Evolutionary conservation across 768 basidiomycete species (phyloP), one percentile per base, ranked within the genome.

Genomic region (Boletus pseudo-olivaceus): DNA sequence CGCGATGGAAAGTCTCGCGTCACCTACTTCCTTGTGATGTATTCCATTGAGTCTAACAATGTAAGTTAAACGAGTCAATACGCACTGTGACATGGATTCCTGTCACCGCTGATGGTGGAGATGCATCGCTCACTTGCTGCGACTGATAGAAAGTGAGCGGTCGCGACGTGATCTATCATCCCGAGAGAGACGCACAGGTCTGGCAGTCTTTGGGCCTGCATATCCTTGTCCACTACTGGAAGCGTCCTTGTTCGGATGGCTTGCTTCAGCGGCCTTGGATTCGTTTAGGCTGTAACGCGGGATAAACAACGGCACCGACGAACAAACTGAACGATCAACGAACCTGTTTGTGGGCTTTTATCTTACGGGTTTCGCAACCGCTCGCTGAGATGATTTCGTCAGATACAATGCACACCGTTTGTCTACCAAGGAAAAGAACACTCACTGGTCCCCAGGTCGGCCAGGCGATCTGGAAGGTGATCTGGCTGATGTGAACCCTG

Each of bases 171-270:
- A n/a, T 14, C 14, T 11, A 5, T 23, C 14, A 7, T n/a, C 32
- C 4, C 32, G 8, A 20, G 27, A 20, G 9, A 27, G 3, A 34
- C n/a, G 10, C 14, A 51, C 50, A 9, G 32, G 0, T 5, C 3
- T 6, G 1, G 5, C 7, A 8, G 17, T 17, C n/a, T 35, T 51
- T 14, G 46, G 2, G 19, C 19, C 9, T 29, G 8, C 26, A 26
- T 14, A 12, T 15, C 33, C n/a, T 29, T 20, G 44, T 20, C n/a
- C 14, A 6, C 12, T 14, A 19, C 3, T 6, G 7, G 49, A 26
- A 1, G 41, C 0, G 15, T 11, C 26, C 20, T 9, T 29, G 5
- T n/a, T 35, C 0, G n/a, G 0, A 11, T n/a, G n/a, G 14, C 4
- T 20, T 3, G 29, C 15, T 6, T 35, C 8, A 1, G 9, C 9